These are phyloP conservation scores for Ambrosia hybrid DNA, from an alignment of 140 eudicot genomes.

Conservation along the genomic window DNA sequence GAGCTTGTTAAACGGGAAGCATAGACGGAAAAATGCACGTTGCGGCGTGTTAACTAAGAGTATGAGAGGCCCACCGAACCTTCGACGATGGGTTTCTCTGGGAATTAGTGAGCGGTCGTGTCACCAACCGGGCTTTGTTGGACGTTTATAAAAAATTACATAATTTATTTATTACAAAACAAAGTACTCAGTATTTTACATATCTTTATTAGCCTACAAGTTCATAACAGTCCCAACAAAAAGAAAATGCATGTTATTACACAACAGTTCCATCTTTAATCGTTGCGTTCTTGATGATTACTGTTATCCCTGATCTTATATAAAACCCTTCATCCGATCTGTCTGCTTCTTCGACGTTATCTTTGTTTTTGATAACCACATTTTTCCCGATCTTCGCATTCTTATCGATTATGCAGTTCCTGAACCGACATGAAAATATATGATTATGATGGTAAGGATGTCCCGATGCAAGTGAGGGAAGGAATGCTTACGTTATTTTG, in stretches of 20 bases:
- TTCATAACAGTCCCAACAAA: slow-evolving; percentile 21
- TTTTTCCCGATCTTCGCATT: slow-evolving; percentile 89
- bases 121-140: too few species aligned
- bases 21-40: too few species aligned
- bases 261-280: slow-evolving; percentile 81
- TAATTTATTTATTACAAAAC: neutral
- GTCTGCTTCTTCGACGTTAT: slow-evolving; percentile 93
- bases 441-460: neutral
- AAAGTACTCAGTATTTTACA: slow-evolving; percentile 8
- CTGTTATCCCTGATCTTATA: slow-evolving; percentile 87
- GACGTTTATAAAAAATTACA: neutral
- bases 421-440: slow-evolving; percentile 18
- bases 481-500: slow-evolving; percentile 56
- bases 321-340: slow-evolving; percentile 87
- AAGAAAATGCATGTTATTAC: slow-evolving; percentile 19
- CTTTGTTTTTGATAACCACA: slow-evolving; percentile 76
- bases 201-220: slow-evolving; percentile 62
- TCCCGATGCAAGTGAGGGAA: neutral
- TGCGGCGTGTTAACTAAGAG: too few species aligned
- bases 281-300: slow-evolving; percentile 79
- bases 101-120: too few species aligned
- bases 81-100: too few species aligned
- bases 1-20: too few species aligned
- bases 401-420: slow-evolving; percentile 97
- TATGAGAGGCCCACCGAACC: too few species aligned